Conservation (phyloP, 2,329 filamentous ascomycete species). For the Pezizomycotina sp. region DNA sequence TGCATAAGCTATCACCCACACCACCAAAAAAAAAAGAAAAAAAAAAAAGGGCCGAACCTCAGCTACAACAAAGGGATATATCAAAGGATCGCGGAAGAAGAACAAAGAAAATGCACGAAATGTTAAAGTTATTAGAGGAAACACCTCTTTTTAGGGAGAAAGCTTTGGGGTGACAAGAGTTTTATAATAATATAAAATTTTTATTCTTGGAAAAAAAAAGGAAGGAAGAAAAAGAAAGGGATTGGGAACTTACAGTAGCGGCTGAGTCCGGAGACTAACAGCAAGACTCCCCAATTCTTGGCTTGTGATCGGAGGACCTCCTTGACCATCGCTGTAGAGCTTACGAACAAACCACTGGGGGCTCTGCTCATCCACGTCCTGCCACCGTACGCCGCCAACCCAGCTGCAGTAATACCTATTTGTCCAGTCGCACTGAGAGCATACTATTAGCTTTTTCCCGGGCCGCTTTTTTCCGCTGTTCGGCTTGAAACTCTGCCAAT, state of each 20-base stretch:
- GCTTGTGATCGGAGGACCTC: constrained; percentile 48
- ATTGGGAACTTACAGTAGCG: constrained; percentile 39
- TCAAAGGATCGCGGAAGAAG: too few relatives aligned
- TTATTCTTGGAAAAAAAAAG: constrained; percentile 1
- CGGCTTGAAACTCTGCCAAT: constrained; percentile 80
- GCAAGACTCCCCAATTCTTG: constrained; percentile 87
- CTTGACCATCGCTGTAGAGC: constrained; percentile 64
- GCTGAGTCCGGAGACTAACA: constrained; percentile 87
- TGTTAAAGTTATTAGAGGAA: too few relatives aligned
- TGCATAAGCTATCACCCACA: too few relatives aligned
- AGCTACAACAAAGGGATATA: too few relatives aligned
- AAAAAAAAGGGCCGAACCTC: too few relatives aligned
- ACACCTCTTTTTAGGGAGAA: too few relatives aligned
- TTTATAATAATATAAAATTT: constrained; percentile 4
- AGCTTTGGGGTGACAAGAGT: too few relatives aligned
- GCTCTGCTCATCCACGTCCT: constrained; percentile 58
- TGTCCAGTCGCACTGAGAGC: constrained; percentile 13
- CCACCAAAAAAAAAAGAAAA: too few relatives aligned
- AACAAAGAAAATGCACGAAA: too few relatives aligned
- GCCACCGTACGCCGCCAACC: constrained; percentile 63
- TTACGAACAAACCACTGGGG: constrained; percentile 97
- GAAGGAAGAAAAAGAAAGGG: background rate
- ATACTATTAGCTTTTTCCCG: constrained; percentile 53
- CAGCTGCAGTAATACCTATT: constrained; percentile 30
- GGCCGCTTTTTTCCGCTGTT: constrained; percentile 71